Conservation (phyloP, 1,284 basidiomycete species). For the Somion occarium region DNA sequence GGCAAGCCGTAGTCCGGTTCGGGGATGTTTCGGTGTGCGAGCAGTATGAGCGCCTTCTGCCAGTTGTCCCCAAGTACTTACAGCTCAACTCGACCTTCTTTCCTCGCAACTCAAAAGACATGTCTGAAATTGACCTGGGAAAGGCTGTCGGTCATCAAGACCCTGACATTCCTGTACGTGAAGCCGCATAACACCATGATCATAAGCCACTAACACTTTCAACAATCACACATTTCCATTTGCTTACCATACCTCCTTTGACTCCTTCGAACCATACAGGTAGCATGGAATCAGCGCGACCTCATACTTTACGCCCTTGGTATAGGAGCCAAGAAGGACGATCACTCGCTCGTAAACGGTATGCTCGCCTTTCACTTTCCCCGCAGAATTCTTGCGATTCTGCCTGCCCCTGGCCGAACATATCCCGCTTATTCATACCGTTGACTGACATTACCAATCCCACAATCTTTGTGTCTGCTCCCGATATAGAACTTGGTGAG, state of each 20-base stretch:
- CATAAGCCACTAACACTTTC: background rate
- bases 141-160: conserved; percentile 27
- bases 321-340: conserved; percentile 66
- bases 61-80: too few relatives aligned
- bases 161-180: conserved; percentile 23
- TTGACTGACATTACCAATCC: background rate
- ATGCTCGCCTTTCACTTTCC: conserved; percentile 15
- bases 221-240: background rate
- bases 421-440: background rate
- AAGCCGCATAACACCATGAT: background rate
- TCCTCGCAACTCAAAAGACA: conserved; percentile 7
- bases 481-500: conserved; percentile 23
- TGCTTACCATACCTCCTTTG: background rate
- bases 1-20: too few relatives aligned
- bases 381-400: background rate
- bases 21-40: too few relatives aligned
- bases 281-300: conserved; percentile 69
- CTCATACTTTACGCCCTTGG: conserved; percentile 63
- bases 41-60: too few relatives aligned
- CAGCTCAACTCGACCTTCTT: too few relatives aligned
- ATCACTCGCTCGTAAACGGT: conserved; percentile 62
- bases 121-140: conserved; percentile 26
- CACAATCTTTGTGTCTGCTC: background rate
- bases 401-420: background rate
- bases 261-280: conserved; percentile 33